Evolutionary conservation across 345 rosid species (phyloP).

Genomic region (Bruguiera parviflora): DNA sequence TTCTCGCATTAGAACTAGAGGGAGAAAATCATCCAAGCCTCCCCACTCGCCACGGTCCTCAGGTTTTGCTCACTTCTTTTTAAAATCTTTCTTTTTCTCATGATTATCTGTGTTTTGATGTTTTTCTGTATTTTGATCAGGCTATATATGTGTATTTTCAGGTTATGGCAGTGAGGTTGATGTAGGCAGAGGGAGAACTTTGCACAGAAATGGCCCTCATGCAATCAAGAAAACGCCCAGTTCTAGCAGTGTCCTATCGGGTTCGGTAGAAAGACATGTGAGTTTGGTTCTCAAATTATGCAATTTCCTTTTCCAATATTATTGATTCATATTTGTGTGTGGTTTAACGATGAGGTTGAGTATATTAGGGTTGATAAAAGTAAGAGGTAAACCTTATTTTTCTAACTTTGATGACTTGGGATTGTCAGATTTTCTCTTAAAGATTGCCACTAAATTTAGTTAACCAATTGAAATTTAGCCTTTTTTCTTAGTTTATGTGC

Average conservation of each 20-base stretch:
- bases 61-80: conserved; percentile 27
- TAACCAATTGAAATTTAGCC: too few species aligned
- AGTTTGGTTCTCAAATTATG: conserved; percentile 16
- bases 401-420: too few species aligned
- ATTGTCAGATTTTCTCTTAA: too few species aligned
- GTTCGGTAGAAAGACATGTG: conserved; percentile 31
- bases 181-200: conserved; percentile 11
- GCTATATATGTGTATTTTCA: conserved; percentile 16
- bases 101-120: conserved; percentile 3
- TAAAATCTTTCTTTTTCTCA: background rate
- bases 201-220: conserved; percentile 19
- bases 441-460: too few species aligned
- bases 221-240: conserved; percentile 15
- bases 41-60: conserved; percentile 27
- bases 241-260: conserved; percentile 15
- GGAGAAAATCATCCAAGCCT: conserved; percentile 37
- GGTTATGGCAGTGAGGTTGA: conserved; percentile 29
- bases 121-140: background rate
- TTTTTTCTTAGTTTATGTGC: too few species aligned
- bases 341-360: too few species aligned
- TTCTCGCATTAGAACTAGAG: conserved; percentile 45
- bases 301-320: background rate
- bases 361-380: too few species aligned
- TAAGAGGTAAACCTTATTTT: too few species aligned
- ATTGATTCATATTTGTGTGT: background rate